These are phyloP conservation scores for Gloeophyllum trabeum DNA, from an alignment of 768 basidiomycete species.

Conservation along the genomic window DNA sequence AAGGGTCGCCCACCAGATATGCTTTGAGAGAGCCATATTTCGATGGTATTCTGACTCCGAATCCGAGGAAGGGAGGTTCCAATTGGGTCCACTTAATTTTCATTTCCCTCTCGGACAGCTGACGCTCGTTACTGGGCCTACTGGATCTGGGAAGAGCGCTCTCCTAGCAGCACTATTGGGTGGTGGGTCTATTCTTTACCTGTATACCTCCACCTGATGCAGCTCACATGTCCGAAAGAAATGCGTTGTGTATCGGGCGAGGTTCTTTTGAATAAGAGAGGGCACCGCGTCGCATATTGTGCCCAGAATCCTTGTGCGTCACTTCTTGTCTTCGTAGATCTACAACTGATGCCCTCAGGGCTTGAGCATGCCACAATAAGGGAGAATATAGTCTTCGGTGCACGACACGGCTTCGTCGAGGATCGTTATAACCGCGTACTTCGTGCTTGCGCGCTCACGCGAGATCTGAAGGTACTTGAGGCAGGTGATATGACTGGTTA, in stretches of 20 bases:
- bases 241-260: conserved; percentile 44
- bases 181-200: conserved; percentile 25
- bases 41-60: too few species aligned
- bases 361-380: conserved; percentile 73
- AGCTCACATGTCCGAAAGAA: conserved; percentile 24
- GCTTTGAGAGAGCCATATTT: conserved; percentile 6
- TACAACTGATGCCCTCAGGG: conserved; percentile 35
- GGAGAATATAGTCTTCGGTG: conserved; percentile 73
- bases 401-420: conserved; percentile 43
- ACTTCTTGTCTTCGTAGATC: neutral
- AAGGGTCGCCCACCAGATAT: too few species aligned
- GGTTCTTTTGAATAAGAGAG: conserved; percentile 42
- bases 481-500: conserved; percentile 70
- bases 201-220: neutral
- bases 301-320: conserved; percentile 51
- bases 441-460: conserved; percentile 63
- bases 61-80: conserved; percentile 40
- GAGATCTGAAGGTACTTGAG: conserved; percentile 61
- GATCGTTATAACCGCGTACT: conserved; percentile 57
- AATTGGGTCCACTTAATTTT: conserved; percentile 45
- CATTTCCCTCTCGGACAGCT: conserved; percentile 46
- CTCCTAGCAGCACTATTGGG: conserved; percentile 54
- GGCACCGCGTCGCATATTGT: conserved; percentile 57
- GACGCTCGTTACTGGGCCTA: conserved; percentile 51
- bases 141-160: conserved; percentile 62